Evolutionary conservation across 2,329 filamentous ascomycete species (phyloP), one percentile per base, ranked within the genome.

Genomic region (Aspergillus thermomutatus): DNA sequence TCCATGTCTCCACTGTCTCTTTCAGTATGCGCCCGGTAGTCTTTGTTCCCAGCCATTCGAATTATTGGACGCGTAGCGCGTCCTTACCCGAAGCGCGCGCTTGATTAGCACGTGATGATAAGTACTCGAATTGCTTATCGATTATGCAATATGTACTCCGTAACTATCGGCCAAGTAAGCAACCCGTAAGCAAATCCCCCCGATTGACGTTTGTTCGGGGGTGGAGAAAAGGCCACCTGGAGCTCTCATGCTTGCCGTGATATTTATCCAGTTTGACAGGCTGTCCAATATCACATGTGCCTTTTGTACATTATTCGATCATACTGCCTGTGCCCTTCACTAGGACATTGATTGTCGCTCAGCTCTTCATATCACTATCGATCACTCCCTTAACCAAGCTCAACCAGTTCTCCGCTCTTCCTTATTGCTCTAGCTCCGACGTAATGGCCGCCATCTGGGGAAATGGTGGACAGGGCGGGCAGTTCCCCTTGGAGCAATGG

Each of bases 401-500:
- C 31, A 17, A 37, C 31, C 14, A 5, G 14, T 17, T 37, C 31
- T 37, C 31, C 43, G 25, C 8, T 45, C 41, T 45, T 37, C 10
- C 10, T 45, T 45, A 23, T 23, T 41, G 17, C 40, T 45, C 41
- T 21, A 45, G 3, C 41, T 19, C 41, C 41, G 50, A 50, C 50
- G 68, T 57, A 49, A 78, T 78, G 76, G 76, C 75, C 55, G 76
- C 73, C 47, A 64, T 79, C 43, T 78, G 74, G 69, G 77, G 74
- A 31, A 77, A 77, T 61, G 76, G 71, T 49, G 76, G 70, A 14
- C 75, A 78, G 55, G 78, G 79, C 60, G 80, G 80, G 55, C 82
- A 84, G 60, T 81, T 96, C 69, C 94, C 93, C 45, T 83, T 99
- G 7, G 94, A 97, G 76, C 89, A 93, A 65, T 99, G 94, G 94